Evolutionary conservation across 192 early-diverging fungal species (phyloP), one percentile per base, ranked within the genome.

Genomic region (Geosiphon pyriformis): DNA sequence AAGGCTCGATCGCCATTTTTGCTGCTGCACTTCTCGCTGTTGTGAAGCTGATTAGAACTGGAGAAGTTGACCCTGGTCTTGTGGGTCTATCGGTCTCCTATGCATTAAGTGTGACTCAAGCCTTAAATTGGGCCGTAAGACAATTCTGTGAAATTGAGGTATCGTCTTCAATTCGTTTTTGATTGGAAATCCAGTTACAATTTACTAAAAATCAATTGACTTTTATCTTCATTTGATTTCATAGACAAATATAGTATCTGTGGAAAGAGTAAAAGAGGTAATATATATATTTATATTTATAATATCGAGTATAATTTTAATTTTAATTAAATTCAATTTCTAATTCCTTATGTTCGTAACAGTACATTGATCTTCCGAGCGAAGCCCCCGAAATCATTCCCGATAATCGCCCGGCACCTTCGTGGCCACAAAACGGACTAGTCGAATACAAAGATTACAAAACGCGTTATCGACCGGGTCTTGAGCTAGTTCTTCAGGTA

Each of bases 111-210:
- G 83, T 92, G 47, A 92, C 94, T 2, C 86, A 93, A 68, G 85
- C 90, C 32, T 69, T 96, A 33, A 91, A 91, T 71, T 94, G 90
- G 94, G 84, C 89, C 74, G 86, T 96, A 10, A 83, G 93, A 17
- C 86, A 88, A 60, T 90, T 85, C 56, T 91, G 90, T 49, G 92
- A 95, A 70, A 89, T 95, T 51, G 93, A 94, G 69, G 84, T 82
- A 29, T 77, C 81, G 53, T 82, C 82, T 67, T 75, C 82, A 29
- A 32, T 18, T 33, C 49, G 11, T 54, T 26, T 57, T 17, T n/a
- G 32, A 33, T 46, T 67, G 34, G 56, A n/a, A 33, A 46, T 48
- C 15, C 30, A 42, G 12, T 55, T 34, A 25, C 3, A 25, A 34
- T 22, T 54, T 66, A 58, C 35, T 68, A 48, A n/a, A n/a, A n/a